Evolutionary conservation across 2,329 filamentous ascomycete genomes (phyloP), one percentile per base, ranked within the genome.

Genomic region (Clonostachys solani): DNA sequence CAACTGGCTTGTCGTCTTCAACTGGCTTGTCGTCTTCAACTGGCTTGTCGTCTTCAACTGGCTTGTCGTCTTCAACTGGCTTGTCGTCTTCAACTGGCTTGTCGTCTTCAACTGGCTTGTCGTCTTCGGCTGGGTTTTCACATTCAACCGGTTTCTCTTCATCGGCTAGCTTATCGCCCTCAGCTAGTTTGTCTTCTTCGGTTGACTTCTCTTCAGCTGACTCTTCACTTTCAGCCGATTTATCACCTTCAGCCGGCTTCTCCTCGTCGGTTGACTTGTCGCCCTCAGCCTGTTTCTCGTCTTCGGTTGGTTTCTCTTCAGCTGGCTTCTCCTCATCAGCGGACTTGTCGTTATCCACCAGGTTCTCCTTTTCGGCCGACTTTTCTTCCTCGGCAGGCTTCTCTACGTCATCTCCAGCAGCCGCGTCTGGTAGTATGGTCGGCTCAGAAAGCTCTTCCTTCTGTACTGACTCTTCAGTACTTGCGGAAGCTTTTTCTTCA

Each of bases 401-500:
- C 9, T 38, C 36, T n/a, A 8, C 36, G 7, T n/a, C 36, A 38
- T n/a, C 36, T 38, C 36, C 36, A 38, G 36, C 12, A n/a, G 36
- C 36, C 15, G 12, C 15, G 15, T 29, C 23, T 29, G 23, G 23
- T 29, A 10, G 23, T 29, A 10, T 9, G 23, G 9, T 29, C 23
- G 23, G 10, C 23, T 29, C 9, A 29, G 23, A 10, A 29, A 29
- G 23, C 23, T 29, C 23, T 29, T 29, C 23, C 23, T 29, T 29
- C 9, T 29, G 23, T 38, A 34, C 33, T 36, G 41, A 38, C 37
- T 60, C 60, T 46, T 62, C 60, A 7, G 54, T 55, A 40, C 56
- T 54, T 10, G 61, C 49, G 1, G 51, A 48, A 12, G 54, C 56
- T 42, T 46, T 47, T n/a, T 36, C 43, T 16, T 16, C 43, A 45